A percentile compares a stretch with the other conserved stretches of the same genome.
Evolutionary conservation across 306 rosid genomes (phyloP).

Genomic region (Cercis canadensis): DNA sequence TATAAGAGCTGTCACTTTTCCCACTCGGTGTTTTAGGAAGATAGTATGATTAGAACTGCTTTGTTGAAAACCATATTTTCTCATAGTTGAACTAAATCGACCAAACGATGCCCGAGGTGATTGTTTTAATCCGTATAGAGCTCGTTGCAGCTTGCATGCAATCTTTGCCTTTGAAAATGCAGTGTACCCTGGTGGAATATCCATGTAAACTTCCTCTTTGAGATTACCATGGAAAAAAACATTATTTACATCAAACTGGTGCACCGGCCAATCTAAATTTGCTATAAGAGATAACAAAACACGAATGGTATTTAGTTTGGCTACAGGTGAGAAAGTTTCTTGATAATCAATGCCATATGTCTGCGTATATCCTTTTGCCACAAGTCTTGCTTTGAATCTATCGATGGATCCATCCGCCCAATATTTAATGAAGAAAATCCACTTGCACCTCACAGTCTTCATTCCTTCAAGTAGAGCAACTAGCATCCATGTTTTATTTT

Average conservation of each 20-base stretch:
- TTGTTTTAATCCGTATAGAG: not conserved
- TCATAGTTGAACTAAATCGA: not conserved
- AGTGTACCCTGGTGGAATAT: not conserved
- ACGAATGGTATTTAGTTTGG: not conserved
- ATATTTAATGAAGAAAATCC: not conserved
- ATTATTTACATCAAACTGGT: not conserved
- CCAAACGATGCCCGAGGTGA: not conserved
- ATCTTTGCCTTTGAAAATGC: not conserved
- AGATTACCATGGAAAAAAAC: not conserved
- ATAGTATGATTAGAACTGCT: not conserved
- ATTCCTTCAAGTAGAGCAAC: not conserved
- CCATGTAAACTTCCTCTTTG: slow-evolving; percentile 3
- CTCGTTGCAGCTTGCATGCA: not conserved
- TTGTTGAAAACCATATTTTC: not conserved
- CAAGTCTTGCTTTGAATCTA: not conserved
- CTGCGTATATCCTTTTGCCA: not conserved
- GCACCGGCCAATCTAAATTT: slow-evolving; percentile 10
- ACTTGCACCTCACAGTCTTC: not conserved
- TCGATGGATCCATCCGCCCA: not conserved
- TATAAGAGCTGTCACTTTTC: not conserved
- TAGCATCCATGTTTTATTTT: not conserved
- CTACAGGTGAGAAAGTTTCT: slow-evolving; percentile 5
- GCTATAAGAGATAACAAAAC: not conserved
- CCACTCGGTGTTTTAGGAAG: not conserved
- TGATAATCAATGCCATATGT: slow-evolving; percentile 1